Base-by-base conservation (phyloP, 108 stramenopile genomes). In the Discostella stelligeroides region DNA sequence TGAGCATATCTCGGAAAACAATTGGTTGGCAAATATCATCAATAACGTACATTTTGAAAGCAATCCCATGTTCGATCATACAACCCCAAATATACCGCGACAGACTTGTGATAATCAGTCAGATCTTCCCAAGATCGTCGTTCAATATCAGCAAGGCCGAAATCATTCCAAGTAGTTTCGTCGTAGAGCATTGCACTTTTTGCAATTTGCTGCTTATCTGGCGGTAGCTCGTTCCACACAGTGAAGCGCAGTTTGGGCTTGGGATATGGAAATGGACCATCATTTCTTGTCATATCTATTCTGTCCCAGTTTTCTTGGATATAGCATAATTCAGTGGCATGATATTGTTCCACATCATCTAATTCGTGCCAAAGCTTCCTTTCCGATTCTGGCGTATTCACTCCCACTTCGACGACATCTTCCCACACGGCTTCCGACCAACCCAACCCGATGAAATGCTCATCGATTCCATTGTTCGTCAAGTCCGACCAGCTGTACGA, bases 21-120 rank as follows among this genome's bases (percentile, higher is more conserved):
- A 54, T 15, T 54, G 15, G 53, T 27, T 13, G 53, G 10, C 27
- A 12, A 23, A 58, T 10, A 58, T 0, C 20, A 27, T 15, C 8
- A 7, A 0, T 0, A 37, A 58, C 57, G 4, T 58, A 58, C 57
- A 42, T 70, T 76, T 39, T 46, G 48, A 27, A 45, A 70, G 40
- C 75, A 76, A 67, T 76, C 75, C 75, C 75, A 76, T 17, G 58
- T 67, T n/a, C 28, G 14, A 7, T 27, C 18, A 42, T 42, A 55
- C 29, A 73, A 54, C 7, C 72, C 72, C 63, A 65, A 60, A 27
- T 47, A 50, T 39, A 64, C 34, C 14, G 62, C 60, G 17, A 17
- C 24, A 3, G 29, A 11, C 59, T 37, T 21, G 18, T 49, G 24
- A 17, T 60, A 21, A 8, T 30, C 46, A 7, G 29, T 38, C 27